These are phyloP conservation scores for Flagelloscypha sp. DNA, from an alignment of 768 basidiomycete species.

Conservation along the genomic window DNA sequence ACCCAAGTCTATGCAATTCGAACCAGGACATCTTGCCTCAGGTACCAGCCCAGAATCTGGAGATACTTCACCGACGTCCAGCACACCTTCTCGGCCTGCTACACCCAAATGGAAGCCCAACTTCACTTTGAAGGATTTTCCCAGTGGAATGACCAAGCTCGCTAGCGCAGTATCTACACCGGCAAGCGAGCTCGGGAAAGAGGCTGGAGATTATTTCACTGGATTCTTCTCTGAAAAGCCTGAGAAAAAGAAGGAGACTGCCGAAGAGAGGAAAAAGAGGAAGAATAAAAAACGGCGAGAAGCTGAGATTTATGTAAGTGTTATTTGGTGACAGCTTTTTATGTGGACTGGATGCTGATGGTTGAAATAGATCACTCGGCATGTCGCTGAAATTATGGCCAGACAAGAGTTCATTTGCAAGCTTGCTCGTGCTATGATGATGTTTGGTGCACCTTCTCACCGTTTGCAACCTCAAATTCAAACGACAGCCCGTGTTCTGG, in stretches of 20 bases:
- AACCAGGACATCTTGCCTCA: background rate
- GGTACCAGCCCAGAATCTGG: constrained; percentile 1
- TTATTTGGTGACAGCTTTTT: background rate
- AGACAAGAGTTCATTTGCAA: constrained; percentile 83
- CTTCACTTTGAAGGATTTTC: constrained; percentile 30
- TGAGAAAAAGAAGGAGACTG: constrained; percentile 8
- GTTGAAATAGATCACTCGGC: constrained; percentile 58
- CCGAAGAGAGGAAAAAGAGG: constrained; percentile 30
- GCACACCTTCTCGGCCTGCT: background rate
- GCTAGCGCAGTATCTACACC: too few species aligned
- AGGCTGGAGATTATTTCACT: constrained; percentile 14
- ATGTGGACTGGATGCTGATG: background rate
- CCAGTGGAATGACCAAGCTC: constrained; percentile 21
- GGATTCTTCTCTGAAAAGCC: constrained; percentile 10
- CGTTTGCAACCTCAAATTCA: constrained; percentile 76
- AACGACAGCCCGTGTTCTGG: constrained; percentile 70
- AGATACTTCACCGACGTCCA: background rate
- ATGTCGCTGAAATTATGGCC: constrained; percentile 74
- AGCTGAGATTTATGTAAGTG: constrained; percentile 66
- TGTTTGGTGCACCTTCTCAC: constrained; percentile 80
- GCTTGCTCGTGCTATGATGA: constrained; percentile 81
- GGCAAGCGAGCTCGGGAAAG: too few species aligned
- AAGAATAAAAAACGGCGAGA: constrained; percentile 53
- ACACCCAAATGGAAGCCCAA: constrained; percentile 23
- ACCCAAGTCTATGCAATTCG: constrained; percentile 1